phyloP scores from a whole-genome alignment of 176 grass and related monocot species.

The Oryza rufipogon region DNA sequence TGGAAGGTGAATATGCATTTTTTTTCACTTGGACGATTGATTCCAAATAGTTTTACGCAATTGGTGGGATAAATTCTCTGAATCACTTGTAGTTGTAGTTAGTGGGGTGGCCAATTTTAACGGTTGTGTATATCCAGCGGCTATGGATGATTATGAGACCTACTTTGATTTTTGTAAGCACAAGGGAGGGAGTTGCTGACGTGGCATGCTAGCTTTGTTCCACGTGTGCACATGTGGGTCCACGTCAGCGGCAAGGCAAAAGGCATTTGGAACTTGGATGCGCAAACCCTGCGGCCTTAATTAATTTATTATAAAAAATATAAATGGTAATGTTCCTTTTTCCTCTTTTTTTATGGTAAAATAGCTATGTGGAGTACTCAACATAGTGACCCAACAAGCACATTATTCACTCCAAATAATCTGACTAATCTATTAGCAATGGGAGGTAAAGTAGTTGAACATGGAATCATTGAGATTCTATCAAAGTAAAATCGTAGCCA shows the following conservation, averaged over 20 bases:
- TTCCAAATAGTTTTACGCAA: no score
- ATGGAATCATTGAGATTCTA: background rate
- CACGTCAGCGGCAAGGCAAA: background rate
- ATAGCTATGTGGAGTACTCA: background rate
- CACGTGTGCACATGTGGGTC: conserved; percentile 25
- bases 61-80: conserved; percentile 29
- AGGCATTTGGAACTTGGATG: background rate
- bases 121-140: conserved; percentile 34
- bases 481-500: background rate
- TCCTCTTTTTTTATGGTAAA: background rate
- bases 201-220: background rate
- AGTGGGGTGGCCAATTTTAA: conserved; percentile 44
- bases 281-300: background rate
- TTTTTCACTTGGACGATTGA: background rate
- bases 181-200: background rate
- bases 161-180: background rate
- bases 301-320: background rate
- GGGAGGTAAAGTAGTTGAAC: background rate
- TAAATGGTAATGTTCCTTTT: background rate
- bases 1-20: conserved; percentile 50
- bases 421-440: background rate
- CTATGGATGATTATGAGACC: background rate
- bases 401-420: conserved; percentile 30
- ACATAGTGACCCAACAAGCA: background rate
- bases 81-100: conserved; percentile 9